Evolutionary conservation across 768 basidiomycete species (phyloP), one percentile per base, ranked within the genome.

Genomic region (Rhizopogon vulgaris): DNA sequence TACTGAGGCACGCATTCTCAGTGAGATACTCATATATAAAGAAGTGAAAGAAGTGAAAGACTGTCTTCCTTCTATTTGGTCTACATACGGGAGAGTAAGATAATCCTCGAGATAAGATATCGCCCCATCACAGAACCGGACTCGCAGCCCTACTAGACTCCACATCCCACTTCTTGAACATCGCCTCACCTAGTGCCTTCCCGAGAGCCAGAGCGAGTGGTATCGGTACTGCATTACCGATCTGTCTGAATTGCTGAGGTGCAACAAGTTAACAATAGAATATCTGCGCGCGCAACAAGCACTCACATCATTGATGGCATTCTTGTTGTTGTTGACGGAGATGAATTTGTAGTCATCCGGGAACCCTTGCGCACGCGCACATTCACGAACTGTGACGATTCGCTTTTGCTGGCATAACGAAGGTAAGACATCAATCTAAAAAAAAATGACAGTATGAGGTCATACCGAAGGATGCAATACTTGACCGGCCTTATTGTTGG

Each of bases 151-250:
- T 67, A 53, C 73, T 70, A 3, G 66, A 64, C 42, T 64, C 59
- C 22, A 18, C 45, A 45, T 69, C 69, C 82, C 80, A 80, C 48
- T 64, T 67, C 54, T 72, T 66, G 17, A 78, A 53, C 37, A 82
- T 56, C 0, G 78, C 75, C 45, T 72, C 72, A 1, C 74, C 70
- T 2, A 79, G 60, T 6, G 69, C 67, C 45, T 66, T 70, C 6
- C 84, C 85, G 2, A 89, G 70, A 3, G 85, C 84, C 9, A 77
- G 68, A 4, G 84, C 85, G 22, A 90, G 72, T 3, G 83, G 83
- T 7, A 87, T 74, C 3, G 87, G 85, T 6, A 89, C 87, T 2
- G 87, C 88, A 60, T 90, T 90, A 0, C 88, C 89, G 41, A 90
- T 89, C 56, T 90, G 88, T 45, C 78, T 72, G 52, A 83, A 72